Base-by-base conservation (phyloP, 352 stramenopile genomes). In the Globisporangium sylvaticum region DNA sequence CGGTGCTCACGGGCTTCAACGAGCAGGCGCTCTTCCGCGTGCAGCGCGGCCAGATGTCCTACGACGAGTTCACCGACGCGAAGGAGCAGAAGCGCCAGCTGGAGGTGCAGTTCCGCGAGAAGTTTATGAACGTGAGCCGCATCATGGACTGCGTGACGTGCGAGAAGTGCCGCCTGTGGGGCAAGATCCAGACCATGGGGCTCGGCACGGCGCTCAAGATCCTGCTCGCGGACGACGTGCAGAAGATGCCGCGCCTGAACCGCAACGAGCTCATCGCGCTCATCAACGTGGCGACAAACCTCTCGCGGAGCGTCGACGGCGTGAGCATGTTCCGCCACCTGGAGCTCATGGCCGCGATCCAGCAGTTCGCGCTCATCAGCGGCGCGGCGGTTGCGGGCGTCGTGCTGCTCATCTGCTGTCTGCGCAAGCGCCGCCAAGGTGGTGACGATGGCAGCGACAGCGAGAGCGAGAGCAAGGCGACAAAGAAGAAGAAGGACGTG, bases 101-200 rank as follows among this genome's bases (percentile, higher is more conserved):
- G 0, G 84, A 90, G 72, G 63, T 76, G 27, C 84, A 94, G 64
- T 95, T 96, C 68, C 83, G 77, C 29, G 76, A 79, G 55, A 98
- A 98, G 64, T 99, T 99, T 79, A 92, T 98, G 66, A 99, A 99
- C 78, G 94, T 99, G 63, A 97, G 82, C 24, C 90, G 87, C 59
- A 99, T 99, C 74, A 96, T 99, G 80, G 97, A 99, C 80, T 99
- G 97, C 76, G 97, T 99, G 37, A 97, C 96, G 58, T 99, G 97
- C 77, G 96, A 99, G 67, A 98, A 98, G 75, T 99, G 97, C 78
- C 97, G 97, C 10, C 80, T 99, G 3, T 98, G 98, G 87, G 97
- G 97, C 18, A 99, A 99, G 79, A 80, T 99, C 61, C 92, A 98
- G 67, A 98, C 98, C 58, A 84, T 99, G 72, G 97, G 97, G 42